These are phyloP conservation scores for Brachypodium distachyon DNA, from an alignment of 202 grass and related monocot genomes.

Conservation along the genomic window DNA sequence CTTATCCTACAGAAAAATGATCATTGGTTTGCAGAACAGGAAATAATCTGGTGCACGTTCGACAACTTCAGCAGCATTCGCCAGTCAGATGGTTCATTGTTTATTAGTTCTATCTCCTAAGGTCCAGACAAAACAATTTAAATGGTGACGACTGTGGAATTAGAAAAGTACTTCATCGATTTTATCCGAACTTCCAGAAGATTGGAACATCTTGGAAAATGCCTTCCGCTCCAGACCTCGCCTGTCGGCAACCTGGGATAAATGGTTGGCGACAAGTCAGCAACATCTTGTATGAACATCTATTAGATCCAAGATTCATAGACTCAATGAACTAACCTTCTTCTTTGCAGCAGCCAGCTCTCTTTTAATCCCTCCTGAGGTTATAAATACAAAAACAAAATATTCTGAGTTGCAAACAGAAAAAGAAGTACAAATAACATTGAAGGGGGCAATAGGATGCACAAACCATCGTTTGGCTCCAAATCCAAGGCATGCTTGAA, in stretches of 20 bases:
- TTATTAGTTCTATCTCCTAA: not conserved
- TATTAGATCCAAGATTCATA: not conserved
- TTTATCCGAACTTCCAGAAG: conserved; percentile 51
- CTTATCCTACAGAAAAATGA: conserved; percentile 19
- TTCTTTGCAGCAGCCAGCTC: conserved; percentile 86
- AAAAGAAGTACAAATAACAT: not conserved
- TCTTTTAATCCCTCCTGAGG: conserved; percentile 67
- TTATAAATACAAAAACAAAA: conserved; percentile 18
- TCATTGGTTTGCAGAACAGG: not conserved
- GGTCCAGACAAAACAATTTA: not conserved
- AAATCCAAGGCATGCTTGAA: conserved; percentile 78
- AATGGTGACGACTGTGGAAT: not conserved
- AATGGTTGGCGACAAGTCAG: not conserved
- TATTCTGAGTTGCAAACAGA: not conserved
- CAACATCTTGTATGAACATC: conserved; percentile 1
- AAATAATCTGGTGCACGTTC: not conserved
- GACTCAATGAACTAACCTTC: conserved; percentile 44
- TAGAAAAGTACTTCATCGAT: conserved; percentile 40
- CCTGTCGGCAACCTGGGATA: conserved; percentile 60
- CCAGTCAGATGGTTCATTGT: not conserved
- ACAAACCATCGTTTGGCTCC: conserved; percentile 89
- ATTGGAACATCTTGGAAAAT: conserved; percentile 82
- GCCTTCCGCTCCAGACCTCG: conserved; percentile 69
- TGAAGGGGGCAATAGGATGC: not conserved
- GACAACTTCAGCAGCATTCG: not conserved